phyloP scores from a whole-genome alignment of 1,284 basidiomycete species.

The Cryptococcus sp. region DNA sequence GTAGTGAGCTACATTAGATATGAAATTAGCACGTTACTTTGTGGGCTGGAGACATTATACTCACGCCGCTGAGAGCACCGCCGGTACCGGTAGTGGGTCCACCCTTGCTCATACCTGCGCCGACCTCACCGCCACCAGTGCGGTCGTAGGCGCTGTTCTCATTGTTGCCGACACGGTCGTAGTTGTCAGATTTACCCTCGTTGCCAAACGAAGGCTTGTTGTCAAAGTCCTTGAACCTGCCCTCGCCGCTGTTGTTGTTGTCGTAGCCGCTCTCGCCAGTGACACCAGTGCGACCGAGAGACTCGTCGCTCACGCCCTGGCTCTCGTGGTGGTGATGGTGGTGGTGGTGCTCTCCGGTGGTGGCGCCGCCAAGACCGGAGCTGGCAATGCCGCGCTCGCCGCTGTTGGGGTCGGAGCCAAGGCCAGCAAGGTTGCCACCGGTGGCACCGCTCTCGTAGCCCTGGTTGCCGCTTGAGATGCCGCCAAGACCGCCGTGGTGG shows the following conservation, averaged over 20 bases:
- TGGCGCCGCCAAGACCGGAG: background rate
- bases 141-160: background rate
- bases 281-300: slow-evolving; percentile 2
- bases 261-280: slow-evolving; percentile 1
- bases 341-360: background rate
- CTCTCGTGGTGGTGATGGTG: slow-evolving; percentile 4
- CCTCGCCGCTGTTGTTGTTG: background rate
- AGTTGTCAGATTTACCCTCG: background rate
- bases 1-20: slow-evolving; percentile 28
- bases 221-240: too few species aligned
- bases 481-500: slow-evolving; percentile 2
- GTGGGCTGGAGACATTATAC: slow-evolving; percentile 4
- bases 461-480: background rate
- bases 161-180: slow-evolving; percentile 26
- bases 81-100: slow-evolving; percentile 1
- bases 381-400: background rate
- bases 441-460: slow-evolving; percentile 4
- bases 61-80: slow-evolving; percentile 8
- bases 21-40: slow-evolving; percentile 4
- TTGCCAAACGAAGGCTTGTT: background rate
- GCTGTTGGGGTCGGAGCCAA: background rate
- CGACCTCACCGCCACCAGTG: background rate
- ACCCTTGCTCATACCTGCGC: background rate
- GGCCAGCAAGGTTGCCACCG: background rate
- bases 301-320: background rate